phyloP scores from a whole-genome alignment of 345 rosid genomes.

The Euphorbia peplus region DNA sequence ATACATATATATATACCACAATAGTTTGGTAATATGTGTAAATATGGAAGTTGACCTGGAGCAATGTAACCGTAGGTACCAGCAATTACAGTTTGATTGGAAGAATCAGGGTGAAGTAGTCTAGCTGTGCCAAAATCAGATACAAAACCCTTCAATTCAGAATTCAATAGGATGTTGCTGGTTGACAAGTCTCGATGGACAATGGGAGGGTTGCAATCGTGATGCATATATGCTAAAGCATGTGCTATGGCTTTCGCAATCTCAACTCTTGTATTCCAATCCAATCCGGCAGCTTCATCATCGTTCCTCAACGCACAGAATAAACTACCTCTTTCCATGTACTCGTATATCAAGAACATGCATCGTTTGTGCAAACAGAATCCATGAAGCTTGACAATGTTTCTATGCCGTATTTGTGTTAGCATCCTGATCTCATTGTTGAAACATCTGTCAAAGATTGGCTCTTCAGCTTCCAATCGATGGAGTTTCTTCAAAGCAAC shows the following conservation, averaged over 20 bases:
- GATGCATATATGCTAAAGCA: not conserved
- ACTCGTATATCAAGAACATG: not conserved
- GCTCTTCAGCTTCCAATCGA: not conserved
- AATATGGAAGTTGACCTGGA: not conserved
- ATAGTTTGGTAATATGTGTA: not conserved
- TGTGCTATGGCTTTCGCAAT: not conserved
- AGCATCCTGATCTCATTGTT: not conserved
- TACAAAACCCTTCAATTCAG: not conserved
- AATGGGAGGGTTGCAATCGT: not conserved
- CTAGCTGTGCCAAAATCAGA: not conserved
- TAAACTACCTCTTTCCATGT: not conserved
- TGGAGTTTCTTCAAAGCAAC: too few species aligned
- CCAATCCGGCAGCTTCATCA: not conserved
- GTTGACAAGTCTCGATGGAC: not conserved
- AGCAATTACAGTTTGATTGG: slow-evolving; percentile 5
- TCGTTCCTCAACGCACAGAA: not conserved
- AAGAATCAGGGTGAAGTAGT: not conserved
- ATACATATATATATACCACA: too few species aligned
- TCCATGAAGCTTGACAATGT: not conserved
- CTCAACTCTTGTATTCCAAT: not conserved
- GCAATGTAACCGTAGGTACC: slow-evolving; percentile 11
- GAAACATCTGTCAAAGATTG: not conserved
- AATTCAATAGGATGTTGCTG: not conserved
- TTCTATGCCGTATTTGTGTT: not conserved
- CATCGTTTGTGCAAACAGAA: not conserved